Base-by-base conservation (phyloP, 2,329 filamentous ascomycete genomes). In the Cladosporium phlei region DNA sequence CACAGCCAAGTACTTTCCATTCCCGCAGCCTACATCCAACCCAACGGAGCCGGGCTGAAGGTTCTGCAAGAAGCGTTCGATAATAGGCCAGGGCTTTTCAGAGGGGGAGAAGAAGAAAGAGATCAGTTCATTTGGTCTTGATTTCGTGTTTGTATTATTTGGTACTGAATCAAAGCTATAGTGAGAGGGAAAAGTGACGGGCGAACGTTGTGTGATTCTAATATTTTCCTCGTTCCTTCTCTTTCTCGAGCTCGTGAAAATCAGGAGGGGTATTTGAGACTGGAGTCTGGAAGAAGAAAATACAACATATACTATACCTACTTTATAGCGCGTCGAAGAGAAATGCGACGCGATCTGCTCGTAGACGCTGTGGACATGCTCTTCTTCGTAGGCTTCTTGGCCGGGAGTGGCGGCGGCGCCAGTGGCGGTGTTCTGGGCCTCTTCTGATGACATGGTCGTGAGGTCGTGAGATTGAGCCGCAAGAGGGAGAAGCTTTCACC, bases 301-400 rank as follows among this genome's bases (percentile, higher is more conserved):
- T 27, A 12, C 7, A 11, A 16, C 17, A 4, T 17, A n/a, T n/a
- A n/a, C 3, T 11, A 37, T 57, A 21, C 64, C 61, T 60, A 82
- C 79, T 75, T 84, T 84, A 67, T 83, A 83, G 54, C 80, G 79
- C 17, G 87, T 91, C 12, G 84, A 80, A 10, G 86, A 90, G 71
- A 93, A 93, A 71, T 93, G 87, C 27, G 82, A 77, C 25, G 87
- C 87, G 63, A 93, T 93, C 59, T 85, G 78, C 66, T 90, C 86
- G 72, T 98, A 98, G 53, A 98, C 87, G 48, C 80, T 74, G 68
- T 98, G 93, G 47, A 98, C 93, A 69, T 97, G 87, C 55, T 83
- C 71, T 53, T 83, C 77, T 70, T 98, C 93, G 70, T 95, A 96
- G 5, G 24, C 44, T 22, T 35, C 40, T 14, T 39, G 34, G n/a